Percentiles rank a stretch among this genome's conserved stretches.
Conservation (phyloP, 495 filamentous ascomycete genomes). For the Lineolata rhizophorae region DNA sequence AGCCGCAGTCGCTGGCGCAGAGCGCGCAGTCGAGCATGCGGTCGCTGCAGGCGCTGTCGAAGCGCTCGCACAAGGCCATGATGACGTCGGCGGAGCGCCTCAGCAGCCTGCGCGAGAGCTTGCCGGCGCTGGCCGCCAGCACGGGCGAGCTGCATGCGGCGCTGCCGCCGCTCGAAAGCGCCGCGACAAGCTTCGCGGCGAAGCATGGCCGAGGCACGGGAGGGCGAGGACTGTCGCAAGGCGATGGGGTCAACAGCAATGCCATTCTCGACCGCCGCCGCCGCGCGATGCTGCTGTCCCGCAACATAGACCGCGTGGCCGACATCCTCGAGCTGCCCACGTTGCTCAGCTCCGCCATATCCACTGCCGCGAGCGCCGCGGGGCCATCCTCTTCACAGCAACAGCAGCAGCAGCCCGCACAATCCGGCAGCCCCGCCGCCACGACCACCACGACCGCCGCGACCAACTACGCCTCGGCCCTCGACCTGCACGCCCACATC, state of each 20-base stretch:
- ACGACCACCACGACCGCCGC: conserved; percentile 36
- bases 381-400: no score
- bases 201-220: conserved; percentile 55
- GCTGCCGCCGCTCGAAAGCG: conserved; percentile 60
- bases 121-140: conserved; percentile 45
- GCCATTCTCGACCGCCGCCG: conserved; percentile 51
- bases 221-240: no score
- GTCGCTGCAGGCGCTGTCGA: conserved; percentile 72
- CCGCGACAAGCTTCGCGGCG: conserved; percentile 56
- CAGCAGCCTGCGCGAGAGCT: conserved; percentile 38
- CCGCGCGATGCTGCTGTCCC: conserved; percentile 62
- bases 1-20: conserved; percentile 62
- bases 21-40: conserved; percentile 62
- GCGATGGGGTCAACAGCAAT: conserved; percentile 37
- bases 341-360: conserved; percentile 55
- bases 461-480: conserved; percentile 48
- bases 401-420: conserved; percentile 5
- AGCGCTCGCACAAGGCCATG: conserved; percentile 76
- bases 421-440: conserved; percentile 13
- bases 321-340: conserved; percentile 86
- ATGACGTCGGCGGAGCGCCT: conserved; percentile 63
- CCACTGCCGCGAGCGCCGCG: conserved; percentile 29
- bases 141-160: conserved; percentile 40
- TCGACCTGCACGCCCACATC: conserved; percentile 89
- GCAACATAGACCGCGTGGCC: conserved; percentile 73